Conservation (phyloP, 163 green algal species). For the Chlorella variabilis region DNA sequence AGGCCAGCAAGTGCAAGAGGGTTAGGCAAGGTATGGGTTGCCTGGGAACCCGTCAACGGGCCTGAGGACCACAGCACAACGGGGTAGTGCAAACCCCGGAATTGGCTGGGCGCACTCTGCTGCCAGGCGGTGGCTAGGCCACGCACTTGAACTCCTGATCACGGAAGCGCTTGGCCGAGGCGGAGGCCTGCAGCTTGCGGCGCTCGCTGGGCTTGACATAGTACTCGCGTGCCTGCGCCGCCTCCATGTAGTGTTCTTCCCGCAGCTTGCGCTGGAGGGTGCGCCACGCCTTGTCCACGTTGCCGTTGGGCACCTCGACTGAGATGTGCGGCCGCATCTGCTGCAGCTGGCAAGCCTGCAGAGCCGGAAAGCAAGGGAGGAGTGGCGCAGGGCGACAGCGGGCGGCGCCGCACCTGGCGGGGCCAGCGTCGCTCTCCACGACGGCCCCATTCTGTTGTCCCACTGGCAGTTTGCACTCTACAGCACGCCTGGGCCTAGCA, state of each 20-base stretch:
- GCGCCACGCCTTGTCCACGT: constrained; percentile 42
- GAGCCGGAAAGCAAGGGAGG: too few relatives aligned
- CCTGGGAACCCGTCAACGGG: background rate
- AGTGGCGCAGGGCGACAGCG: too few relatives aligned
- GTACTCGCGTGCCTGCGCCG: constrained; percentile 14
- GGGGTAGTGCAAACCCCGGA: background rate
- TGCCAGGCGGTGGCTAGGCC: too few relatives aligned
- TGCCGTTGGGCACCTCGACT: constrained; percentile 38
- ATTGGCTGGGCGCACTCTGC: background rate
- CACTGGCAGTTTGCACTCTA: too few relatives aligned
- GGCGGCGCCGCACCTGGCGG: too few relatives aligned
- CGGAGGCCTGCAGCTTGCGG: constrained; percentile 14
- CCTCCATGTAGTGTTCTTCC: constrained; percentile 29
- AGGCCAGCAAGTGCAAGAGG: background rate
- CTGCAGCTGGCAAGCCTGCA: constrained; percentile 5
- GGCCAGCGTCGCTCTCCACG: too few relatives aligned
- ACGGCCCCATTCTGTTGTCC: too few relatives aligned
- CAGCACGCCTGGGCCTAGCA: too few relatives aligned
- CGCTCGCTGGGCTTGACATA: constrained; percentile 45
- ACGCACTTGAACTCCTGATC: constrained; percentile 31
- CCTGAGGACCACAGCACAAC: background rate
- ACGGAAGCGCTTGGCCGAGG: constrained; percentile 11
- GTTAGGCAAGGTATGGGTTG: too few relatives aligned
- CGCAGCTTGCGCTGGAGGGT: constrained; percentile 37
- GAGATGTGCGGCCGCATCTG: constrained; percentile 10